Percentiles rank a stretch among this genome's conserved stretches.
These are phyloP conservation scores for Gilbertella persicaria DNA, from an alignment of 371 early-diverging fungal genomes.

Conservation along the genomic window DNA sequence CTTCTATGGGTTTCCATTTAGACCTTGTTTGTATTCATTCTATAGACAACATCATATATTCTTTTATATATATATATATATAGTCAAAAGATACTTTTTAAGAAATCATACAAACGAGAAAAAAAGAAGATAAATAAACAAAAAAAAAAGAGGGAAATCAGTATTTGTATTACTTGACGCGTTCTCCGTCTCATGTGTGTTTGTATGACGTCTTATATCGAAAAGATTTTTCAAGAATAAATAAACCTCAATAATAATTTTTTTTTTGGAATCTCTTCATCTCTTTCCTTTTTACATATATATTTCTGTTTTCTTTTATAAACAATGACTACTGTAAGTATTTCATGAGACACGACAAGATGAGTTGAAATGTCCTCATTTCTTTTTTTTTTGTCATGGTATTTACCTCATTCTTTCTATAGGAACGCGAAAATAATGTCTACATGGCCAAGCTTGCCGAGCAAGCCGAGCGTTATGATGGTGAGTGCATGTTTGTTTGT, in stretches of 20 bases:
- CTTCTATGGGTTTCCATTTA: no score
- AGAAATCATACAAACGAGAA: no score
- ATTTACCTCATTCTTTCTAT: background rate
- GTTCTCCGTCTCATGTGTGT: no score
- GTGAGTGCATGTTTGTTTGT: slow-evolving; percentile 7
- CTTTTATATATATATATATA: no score
- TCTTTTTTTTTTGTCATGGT: background rate
- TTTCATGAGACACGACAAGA: no score
- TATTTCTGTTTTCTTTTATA: background rate
- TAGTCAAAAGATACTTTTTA: no score
- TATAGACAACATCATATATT: no score
- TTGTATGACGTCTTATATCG: background rate
- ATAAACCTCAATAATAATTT: background rate
- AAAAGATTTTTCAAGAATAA: background rate
- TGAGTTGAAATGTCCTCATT: no score
- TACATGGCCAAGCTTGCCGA: slow-evolving; percentile 98
- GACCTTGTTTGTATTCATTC: no score
- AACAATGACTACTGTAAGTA: background rate
- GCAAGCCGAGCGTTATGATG: slow-evolving; percentile 98
- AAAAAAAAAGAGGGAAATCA: background rate
- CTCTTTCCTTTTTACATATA: background rate
- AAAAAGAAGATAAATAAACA: background rate
- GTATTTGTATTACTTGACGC: background rate
- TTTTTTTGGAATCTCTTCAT: background rate
- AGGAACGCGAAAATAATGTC: slow-evolving; percentile 52